Base-by-base conservation (phyloP, 2,329 filamentous ascomycete genomes). In the Colletotrichum paranaense region DNA sequence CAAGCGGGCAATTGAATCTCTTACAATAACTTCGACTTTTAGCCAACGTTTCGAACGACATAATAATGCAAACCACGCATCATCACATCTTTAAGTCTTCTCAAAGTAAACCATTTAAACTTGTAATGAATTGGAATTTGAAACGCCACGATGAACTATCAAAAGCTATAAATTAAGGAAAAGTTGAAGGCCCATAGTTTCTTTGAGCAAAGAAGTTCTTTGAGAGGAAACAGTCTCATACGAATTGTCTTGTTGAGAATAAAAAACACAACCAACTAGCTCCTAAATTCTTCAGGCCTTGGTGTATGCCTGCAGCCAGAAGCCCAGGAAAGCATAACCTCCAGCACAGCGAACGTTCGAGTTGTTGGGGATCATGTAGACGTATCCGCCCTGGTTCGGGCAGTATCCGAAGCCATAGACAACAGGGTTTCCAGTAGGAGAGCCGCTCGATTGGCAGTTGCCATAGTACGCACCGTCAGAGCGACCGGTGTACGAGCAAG, bases 291-390 rank as follows among this genome's bases (percentile, higher is more conserved):
- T 11, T 49, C 19, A 55, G 9, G 7, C 8, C 11, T 30, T 30
- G 14, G 9, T 28, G 19, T 68, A 68, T 7, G 66, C 6, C 32
- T 63, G 42, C 32, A 68, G 6, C 3, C 5, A 68, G 49, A 68
- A 68, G 30, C 66, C 58, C 11, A 55, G 12, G 49, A 63, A 64
- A 68, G 66, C 58, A 42, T 68, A 64, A 9, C 66, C 58, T 28
- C 66, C 58, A 1, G 58, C 57, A 12, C 66, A 68, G 19, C 32
- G 66, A 30, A 68, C 66, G 19, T 63, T 68, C 8, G 66, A 68
- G 58, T 55, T 56, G 19, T 68, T 68, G n/a, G 66, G 66, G 58
- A 68, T 68, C 66, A 68, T 68, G 66, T 68, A 68, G 30, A 63
- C 7, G 9, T 38, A 68, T 5, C 66, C 66, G 11, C 66, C 66